Conservation (phyloP, 768 basidiomycete species). For the Mycena floridula region DNA sequence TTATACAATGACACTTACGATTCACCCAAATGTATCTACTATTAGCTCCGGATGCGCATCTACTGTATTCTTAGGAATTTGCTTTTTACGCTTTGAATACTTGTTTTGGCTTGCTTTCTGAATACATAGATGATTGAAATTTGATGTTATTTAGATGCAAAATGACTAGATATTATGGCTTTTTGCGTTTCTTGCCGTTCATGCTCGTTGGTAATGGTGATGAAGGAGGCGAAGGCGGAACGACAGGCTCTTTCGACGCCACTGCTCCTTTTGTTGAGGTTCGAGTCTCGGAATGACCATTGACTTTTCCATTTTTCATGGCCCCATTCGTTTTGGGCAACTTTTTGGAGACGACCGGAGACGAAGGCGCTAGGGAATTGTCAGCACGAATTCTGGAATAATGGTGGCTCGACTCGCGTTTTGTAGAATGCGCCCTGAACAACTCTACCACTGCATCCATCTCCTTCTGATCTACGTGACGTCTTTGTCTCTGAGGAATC, state of each 20-base stretch:
- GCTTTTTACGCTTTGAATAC: no score
- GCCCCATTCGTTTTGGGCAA: neutral
- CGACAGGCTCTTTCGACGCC: neutral
- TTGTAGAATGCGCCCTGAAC: slow-evolving; percentile 47
- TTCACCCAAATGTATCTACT: neutral
- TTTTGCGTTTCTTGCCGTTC: slow-evolving; percentile 54
- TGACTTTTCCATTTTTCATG: neutral
- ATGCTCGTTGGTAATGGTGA: slow-evolving; percentile 17
- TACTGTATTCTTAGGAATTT: no score
- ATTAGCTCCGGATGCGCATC: neutral
- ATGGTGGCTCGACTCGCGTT: no score
- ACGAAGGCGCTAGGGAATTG: neutral
- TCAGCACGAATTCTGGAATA: no score
- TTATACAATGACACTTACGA: no score
- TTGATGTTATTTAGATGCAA: no score
- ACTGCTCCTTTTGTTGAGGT: slow-evolving; percentile 7
- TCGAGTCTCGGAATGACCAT: slow-evolving; percentile 3
- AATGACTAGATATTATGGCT: slow-evolving; percentile 22
- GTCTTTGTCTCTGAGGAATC: slow-evolving; percentile 9
- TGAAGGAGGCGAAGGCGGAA: neutral
- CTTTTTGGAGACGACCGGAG: neutral
- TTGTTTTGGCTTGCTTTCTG: no score
- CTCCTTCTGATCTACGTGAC: slow-evolving; percentile 43
- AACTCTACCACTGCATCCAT: slow-evolving; percentile 54
- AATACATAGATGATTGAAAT: no score